A percentile compares a stretch with the other conserved stretches of the same genome.
Conservation (phyloP, 495 filamentous ascomycete species). For the Aspergillus funiculosus region DNA sequence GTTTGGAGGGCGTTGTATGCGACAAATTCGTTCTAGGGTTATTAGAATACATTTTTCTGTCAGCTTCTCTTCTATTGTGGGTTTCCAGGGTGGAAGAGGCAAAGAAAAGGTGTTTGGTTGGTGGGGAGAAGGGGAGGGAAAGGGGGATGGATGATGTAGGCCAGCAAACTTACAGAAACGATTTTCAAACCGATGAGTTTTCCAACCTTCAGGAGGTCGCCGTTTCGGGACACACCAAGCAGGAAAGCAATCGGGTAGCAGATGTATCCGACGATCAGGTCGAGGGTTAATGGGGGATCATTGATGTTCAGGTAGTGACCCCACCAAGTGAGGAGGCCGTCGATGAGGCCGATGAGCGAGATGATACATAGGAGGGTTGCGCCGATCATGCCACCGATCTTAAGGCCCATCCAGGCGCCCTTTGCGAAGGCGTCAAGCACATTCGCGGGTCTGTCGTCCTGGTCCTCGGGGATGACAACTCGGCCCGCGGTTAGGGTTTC, state of each 20-base stretch:
- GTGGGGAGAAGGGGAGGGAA: no score
- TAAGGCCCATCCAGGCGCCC: constrained; percentile 82
- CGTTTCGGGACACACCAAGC: constrained; percentile 70
- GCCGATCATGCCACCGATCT: constrained; percentile 81
- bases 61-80: no score
- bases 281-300: constrained; percentile 60
- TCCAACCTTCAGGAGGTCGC: constrained; percentile 66
- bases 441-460: constrained; percentile 64
- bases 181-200: constrained; percentile 79
- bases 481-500: constrained; percentile 74
- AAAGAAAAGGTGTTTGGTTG: no score
- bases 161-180: constrained; percentile 50
- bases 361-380: constrained; percentile 79
- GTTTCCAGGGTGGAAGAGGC: no score
- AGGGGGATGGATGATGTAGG: not conserved
- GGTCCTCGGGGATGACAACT: constrained; percentile 69
- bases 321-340: constrained; percentile 86
- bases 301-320: constrained; percentile 73
- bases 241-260: constrained; percentile 82
- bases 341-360: constrained; percentile 65
- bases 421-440: constrained; percentile 79
- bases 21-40: constrained; percentile 56
- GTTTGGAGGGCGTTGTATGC: constrained; percentile 51
- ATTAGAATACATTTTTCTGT: constrained; percentile 6
- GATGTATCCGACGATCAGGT: constrained; percentile 75